These are phyloP conservation scores for Diaporthe amygdali DNA, from an alignment of 2,329 filamentous ascomycete species.

Conservation along the genomic window DNA sequence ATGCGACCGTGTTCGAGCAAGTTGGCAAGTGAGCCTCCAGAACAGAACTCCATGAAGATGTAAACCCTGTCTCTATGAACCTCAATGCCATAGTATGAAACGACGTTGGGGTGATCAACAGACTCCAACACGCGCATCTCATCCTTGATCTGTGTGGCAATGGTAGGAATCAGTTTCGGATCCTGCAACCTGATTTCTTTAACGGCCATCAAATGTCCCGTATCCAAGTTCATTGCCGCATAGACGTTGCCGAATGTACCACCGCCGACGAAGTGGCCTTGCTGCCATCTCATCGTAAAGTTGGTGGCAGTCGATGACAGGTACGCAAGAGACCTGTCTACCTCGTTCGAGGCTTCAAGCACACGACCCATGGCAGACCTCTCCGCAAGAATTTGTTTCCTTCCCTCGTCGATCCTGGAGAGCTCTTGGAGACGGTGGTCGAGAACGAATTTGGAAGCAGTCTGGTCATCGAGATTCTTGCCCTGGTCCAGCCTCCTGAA, in stretches of 20 bases:
- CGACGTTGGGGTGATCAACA: slow-evolving; percentile 95
- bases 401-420: slow-evolving; percentile 75
- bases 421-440: slow-evolving; percentile 78
- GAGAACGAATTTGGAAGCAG: slow-evolving; percentile 76
- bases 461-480: slow-evolving; percentile 77
- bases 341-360: slow-evolving; percentile 92
- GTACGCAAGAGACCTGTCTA: slow-evolving; percentile 91
- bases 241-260: slow-evolving; percentile 98
- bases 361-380: slow-evolving; percentile 88
- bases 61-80: slow-evolving; percentile 99
- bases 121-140: slow-evolving; percentile 97
- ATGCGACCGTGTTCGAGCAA: slow-evolving; percentile 95
- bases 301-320: slow-evolving; percentile 94
- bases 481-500: slow-evolving; percentile 81
- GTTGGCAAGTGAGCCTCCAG: slow-evolving; percentile 87
- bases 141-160: slow-evolving; percentile 91
- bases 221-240: slow-evolving; percentile 95
- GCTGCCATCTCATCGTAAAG: slow-evolving; percentile 95
- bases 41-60: slow-evolving; percentile 99
- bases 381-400: slow-evolving; percentile 82
- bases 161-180: slow-evolving; percentile 91
- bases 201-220: slow-evolving; percentile 95
- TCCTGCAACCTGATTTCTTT: slow-evolving; percentile 98
- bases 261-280: slow-evolving; percentile 96
- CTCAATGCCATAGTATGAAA: slow-evolving; percentile 97